Conservation (phyloP, 1,284 basidiomycete genomes). For the Pterulicium gracile region DNA sequence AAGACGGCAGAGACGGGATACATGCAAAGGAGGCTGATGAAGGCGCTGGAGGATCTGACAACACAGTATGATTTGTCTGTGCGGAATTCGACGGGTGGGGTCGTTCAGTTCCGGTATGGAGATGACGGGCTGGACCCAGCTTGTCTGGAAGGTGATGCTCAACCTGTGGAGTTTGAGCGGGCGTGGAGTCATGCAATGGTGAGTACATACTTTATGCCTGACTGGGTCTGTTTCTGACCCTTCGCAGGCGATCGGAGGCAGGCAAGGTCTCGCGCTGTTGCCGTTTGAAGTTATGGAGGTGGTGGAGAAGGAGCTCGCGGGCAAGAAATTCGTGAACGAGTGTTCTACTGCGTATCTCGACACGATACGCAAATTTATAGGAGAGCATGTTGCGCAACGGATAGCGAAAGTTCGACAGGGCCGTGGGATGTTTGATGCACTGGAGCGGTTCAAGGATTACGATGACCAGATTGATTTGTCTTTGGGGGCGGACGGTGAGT, state of each 20-base stretch:
- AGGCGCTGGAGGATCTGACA: constrained; percentile 94
- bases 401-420: constrained; percentile 63
- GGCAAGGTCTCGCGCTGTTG: constrained; percentile 55
- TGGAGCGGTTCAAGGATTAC: constrained; percentile 69
- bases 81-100: constrained; percentile 87
- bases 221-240: neutral
- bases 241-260: constrained; percentile 49
- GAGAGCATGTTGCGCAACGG: constrained; percentile 54
- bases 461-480: constrained; percentile 71
- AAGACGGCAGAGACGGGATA: constrained; percentile 99
- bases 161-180: constrained; percentile 83
- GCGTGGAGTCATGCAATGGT: constrained; percentile 87
- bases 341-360: constrained; percentile 73
- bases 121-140: constrained; percentile 98
- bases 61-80: constrained; percentile 98
- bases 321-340: constrained; percentile 52
- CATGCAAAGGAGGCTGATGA: constrained; percentile 99
- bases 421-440: constrained; percentile 80
- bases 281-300: constrained; percentile 85
- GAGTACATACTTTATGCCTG: constrained; percentile 17
- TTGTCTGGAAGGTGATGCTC: constrained; percentile 88
- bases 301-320: constrained; percentile 53
- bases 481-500: constrained; percentile 61
- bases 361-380: constrained; percentile 69
- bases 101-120: constrained; percentile 98